These are phyloP conservation scores for Candida jianshihensis DNA, from an alignment of 805 yeast species.

Conservation along the genomic window DNA sequence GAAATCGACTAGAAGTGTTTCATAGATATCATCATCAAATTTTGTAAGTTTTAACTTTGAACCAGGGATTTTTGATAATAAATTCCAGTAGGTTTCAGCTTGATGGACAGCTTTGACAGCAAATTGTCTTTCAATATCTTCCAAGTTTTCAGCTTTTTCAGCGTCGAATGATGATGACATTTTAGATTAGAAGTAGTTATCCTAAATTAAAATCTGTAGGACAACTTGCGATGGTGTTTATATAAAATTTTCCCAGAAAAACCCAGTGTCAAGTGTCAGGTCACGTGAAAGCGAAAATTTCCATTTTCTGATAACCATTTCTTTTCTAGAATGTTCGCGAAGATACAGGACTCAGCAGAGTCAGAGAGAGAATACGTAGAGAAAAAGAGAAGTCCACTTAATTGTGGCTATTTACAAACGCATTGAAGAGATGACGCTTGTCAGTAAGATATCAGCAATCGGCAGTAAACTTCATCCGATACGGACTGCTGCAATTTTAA, in stretches of 20 bases:
- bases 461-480: not conserved
- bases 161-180: constrained; percentile 49
- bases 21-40: constrained; percentile 64
- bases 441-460: not conserved
- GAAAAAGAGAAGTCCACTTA: too few species aligned
- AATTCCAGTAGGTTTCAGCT: constrained; percentile 88
- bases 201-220: not conserved
- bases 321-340: not conserved
- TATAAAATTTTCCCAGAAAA: not conserved
- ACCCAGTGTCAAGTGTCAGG: not conserved
- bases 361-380: not conserved
- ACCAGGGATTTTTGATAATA: constrained; percentile 71
- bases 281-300: not conserved
- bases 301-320: not conserved
- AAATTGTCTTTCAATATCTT: constrained; percentile 94
- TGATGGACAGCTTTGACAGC: constrained; percentile 97
- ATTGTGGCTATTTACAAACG: too few species aligned
- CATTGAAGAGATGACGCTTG: too few species aligned
- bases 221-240: not conserved
- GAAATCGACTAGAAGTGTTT: constrained; percentile 56
- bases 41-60: constrained; percentile 67
- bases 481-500: constrained; percentile 12
- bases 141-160: constrained; percentile 88
- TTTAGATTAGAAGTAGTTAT: not conserved
- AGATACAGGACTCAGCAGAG: not conserved